Conservation (phyloP, 306 rosid genomes). For the Lathyrus aphaca region DNA sequence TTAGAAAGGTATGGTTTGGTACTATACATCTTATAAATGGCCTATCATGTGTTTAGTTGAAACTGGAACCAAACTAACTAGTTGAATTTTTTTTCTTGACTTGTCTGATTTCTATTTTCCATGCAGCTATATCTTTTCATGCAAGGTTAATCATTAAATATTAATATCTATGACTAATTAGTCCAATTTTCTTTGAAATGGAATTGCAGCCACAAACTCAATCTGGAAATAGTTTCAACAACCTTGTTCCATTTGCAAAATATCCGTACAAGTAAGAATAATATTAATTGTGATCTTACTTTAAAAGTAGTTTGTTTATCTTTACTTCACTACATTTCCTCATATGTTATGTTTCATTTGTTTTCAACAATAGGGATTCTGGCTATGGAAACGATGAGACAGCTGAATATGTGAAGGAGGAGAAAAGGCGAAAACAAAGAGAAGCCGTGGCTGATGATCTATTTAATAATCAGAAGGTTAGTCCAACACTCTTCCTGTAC, state of each 20-base stretch:
- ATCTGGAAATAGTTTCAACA: constrained; percentile 82
- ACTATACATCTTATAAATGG: constrained; percentile 20
- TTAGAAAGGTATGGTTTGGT: constrained; percentile 70
- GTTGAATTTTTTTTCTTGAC: constrained; percentile 25
- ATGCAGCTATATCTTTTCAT: constrained; percentile 13
- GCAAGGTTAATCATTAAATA: constrained; percentile 18
- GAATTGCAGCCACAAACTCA: constrained; percentile 59
- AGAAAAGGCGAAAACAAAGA: constrained; percentile 71
- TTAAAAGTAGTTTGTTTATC: constrained; percentile 14
- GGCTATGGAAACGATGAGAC: constrained; percentile 62
- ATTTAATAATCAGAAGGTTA: constrained; percentile 71
- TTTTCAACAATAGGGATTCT: constrained; percentile 60
- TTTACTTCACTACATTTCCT: constrained; percentile 22
- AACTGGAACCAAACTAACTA: constrained; percentile 31
- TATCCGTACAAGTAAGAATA: constrained; percentile 76
- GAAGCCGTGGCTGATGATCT: constrained; percentile 90
- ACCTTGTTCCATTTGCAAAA: constrained; percentile 77
- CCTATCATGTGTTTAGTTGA: constrained; percentile 28
- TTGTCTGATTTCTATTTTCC: constrained; percentile 24
- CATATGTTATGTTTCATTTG: constrained; percentile 27
- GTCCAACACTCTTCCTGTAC: constrained; percentile 18
- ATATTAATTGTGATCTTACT: constrained; percentile 29
- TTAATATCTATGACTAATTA: constrained; percentile 22
- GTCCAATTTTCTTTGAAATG: constrained; percentile 34
- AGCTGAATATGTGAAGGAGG: constrained; percentile 61